Conservation (phyloP, 495 filamentous ascomycete genomes). For the Aspergillus sparsus region DNA sequence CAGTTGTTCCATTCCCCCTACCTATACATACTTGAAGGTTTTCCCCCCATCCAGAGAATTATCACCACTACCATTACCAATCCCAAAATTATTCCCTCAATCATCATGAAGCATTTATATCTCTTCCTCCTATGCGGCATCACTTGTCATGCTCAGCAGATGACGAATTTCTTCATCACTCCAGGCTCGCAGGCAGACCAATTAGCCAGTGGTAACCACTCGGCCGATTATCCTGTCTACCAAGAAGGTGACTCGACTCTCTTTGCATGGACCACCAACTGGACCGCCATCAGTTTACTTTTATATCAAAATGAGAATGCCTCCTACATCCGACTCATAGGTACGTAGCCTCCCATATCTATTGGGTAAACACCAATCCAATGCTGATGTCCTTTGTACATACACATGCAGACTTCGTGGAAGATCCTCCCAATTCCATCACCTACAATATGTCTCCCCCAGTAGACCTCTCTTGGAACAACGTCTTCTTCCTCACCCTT, state of each 20-base stretch:
- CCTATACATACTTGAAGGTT: background rate
- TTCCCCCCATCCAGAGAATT: background rate
- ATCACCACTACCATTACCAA: background rate
- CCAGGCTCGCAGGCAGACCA: conserved; percentile 14
- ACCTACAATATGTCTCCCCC: conserved; percentile 18
- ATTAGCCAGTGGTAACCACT: conserved; percentile 17
- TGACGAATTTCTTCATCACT: conserved; percentile 19
- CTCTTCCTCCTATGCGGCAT: background rate
- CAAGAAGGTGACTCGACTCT: background rate
- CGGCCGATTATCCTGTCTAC: conserved; percentile 17
- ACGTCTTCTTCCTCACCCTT: conserved; percentile 22
- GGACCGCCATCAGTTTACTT: conserved; percentile 15
- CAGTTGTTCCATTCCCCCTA: background rate
- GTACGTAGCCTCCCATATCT: background rate
- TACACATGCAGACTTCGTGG: conserved; percentile 10
- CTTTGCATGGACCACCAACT: conserved; percentile 16
- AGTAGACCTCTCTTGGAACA: conserved; percentile 19
- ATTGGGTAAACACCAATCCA: background rate
- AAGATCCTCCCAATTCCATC: conserved; percentile 9
- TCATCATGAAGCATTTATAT: conserved; percentile 14
- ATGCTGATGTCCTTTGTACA: background rate
- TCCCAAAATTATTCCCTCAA: background rate
- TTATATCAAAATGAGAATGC: conserved; percentile 20
- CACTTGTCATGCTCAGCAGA: conserved; percentile 1
- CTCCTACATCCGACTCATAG: conserved; percentile 11